Percentiles rank a stretch among this genome's conserved stretches.
Conservation (phyloP, 2,329 filamentous ascomycete genomes). For the Colletotrichum agaves region DNA sequence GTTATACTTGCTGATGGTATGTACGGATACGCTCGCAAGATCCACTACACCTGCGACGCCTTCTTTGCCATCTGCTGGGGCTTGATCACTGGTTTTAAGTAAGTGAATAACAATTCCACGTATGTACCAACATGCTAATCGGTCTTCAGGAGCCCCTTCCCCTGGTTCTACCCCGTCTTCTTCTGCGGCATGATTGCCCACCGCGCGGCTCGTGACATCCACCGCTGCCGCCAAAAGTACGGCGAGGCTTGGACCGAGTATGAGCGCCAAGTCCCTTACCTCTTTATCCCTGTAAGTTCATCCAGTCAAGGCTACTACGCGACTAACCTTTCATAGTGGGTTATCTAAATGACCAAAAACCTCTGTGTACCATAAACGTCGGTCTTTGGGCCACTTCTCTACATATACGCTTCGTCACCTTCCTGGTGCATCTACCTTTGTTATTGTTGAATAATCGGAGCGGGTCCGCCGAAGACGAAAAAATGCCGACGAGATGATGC, state of each 20-base stretch:
- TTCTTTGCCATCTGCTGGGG: constrained; percentile 84
- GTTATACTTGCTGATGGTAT: constrained; percentile 86
- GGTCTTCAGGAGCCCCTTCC: constrained; percentile 72
- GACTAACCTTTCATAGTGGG: background rate
- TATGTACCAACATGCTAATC: background rate
- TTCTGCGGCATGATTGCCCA: constrained; percentile 84
- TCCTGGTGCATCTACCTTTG: constrained; percentile 2
- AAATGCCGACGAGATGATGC: background rate
- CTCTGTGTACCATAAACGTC: background rate
- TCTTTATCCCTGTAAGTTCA: constrained; percentile 71
- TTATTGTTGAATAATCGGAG: constrained; percentile 11
- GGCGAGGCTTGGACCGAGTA: constrained; percentile 86
- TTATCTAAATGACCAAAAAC: background rate
- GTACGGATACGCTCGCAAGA: constrained; percentile 62
- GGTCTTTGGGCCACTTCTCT: constrained; percentile 5
- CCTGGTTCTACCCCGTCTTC: constrained; percentile 90
- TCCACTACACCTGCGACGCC: constrained; percentile 81
- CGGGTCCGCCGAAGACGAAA: background rate
- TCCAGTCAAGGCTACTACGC: background rate
- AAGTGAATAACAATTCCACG: background rate
- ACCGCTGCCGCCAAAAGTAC: constrained; percentile 81
- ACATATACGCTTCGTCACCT: constrained; percentile 15
- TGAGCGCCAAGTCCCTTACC: constrained; percentile 80
- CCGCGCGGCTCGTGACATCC: constrained; percentile 79
- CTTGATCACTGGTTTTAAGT: constrained; percentile 79